Evolutionary conservation across 2,329 filamentous ascomycete genomes (phyloP).

Genomic region (Cadophora gregata): DNA sequence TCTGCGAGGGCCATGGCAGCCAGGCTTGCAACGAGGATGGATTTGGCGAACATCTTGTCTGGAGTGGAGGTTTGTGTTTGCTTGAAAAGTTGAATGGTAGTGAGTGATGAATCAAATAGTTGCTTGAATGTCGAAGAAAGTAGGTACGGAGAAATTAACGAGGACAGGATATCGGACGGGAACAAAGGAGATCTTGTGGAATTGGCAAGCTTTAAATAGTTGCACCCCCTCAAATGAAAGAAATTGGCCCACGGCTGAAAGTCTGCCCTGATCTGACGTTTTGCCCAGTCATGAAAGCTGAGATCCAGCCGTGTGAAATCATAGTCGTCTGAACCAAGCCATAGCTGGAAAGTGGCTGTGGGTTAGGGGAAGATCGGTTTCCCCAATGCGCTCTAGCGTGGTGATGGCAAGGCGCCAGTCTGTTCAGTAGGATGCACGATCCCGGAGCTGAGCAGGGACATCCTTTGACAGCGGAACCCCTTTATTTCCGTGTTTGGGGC

Average conservation of each 20-base stretch:
- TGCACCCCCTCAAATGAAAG: neutral
- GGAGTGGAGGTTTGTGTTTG: neutral
- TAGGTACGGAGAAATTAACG: neutral
- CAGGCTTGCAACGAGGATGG: conserved; percentile 22
- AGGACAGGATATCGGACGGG: neutral
- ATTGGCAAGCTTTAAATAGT: conserved; percentile 5
- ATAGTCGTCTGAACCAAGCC: neutral
- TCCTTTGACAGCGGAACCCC: conserved; percentile 8
- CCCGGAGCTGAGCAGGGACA: neutral
- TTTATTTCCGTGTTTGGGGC: neutral
- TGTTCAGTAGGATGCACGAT: conserved; percentile 8
- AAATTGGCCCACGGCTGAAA: conserved; percentile 6
- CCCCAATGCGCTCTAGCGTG: neutral
- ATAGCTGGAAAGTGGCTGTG: neutral
- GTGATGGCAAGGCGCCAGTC: neutral
- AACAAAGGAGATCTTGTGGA: neutral
- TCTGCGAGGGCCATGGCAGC: conserved; percentile 23
- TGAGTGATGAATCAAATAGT: neutral
- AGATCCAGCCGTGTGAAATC: neutral
- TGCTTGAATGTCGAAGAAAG: neutral
- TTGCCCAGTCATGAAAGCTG: conserved; percentile 3
- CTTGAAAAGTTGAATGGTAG: neutral
- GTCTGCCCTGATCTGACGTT: conserved; percentile 1
- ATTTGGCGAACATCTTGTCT: conserved; percentile 26
- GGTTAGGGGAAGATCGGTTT: neutral